Evolutionary conservation across 1,284 basidiomycete genomes (phyloP), one percentile per base, ranked within the genome.

Genomic region (Rhizoctonia solani): DNA sequence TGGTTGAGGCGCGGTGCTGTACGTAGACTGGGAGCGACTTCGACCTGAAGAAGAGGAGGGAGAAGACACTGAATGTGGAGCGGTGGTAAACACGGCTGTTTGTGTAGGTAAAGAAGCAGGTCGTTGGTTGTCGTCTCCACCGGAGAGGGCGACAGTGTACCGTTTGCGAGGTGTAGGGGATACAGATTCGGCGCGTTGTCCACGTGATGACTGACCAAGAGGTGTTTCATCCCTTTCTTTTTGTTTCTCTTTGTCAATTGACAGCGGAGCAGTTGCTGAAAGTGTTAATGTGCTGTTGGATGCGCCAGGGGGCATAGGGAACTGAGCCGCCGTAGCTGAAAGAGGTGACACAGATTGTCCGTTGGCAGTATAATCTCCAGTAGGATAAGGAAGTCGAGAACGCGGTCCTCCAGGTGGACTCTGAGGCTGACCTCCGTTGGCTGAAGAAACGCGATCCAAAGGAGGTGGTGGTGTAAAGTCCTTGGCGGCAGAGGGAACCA

Each of bases 141-240:
- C 90, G 25, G 69, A 70, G 0, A 92, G 80, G 0, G 90, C 89
- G 49, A 92, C 89, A 0, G 90, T 92, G 74, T 92, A 92, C 37
- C 90, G 81, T 73, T 92, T 92, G 52, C 87, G 78, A 1, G 75
- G 71, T 3, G 78, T 71, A 0, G 89, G 88, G 0, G 61, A 65
- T 16, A 53, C 37, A 30, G 61, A 53, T 23, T 65, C 61, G 27
- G 61, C 49, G n/a, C 61, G 61, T 13, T 25, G 61, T 30, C 49
- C 50, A 14, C 61, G 61, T 14, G 61, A 53, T 2, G 49, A 5
- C 13, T 47, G 61, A 53, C 49, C 61, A 34, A 65, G 41, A 14
- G 61, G 61, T 25, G 55, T 6, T 25, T 58, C 55, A 8, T 39
- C 37, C 37, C 16, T 39, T 39, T 39, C 37, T 41, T 41, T 55